Base-by-base conservation (phyloP, 805 yeast species). In the Schwanniomyces sp. region DNA sequence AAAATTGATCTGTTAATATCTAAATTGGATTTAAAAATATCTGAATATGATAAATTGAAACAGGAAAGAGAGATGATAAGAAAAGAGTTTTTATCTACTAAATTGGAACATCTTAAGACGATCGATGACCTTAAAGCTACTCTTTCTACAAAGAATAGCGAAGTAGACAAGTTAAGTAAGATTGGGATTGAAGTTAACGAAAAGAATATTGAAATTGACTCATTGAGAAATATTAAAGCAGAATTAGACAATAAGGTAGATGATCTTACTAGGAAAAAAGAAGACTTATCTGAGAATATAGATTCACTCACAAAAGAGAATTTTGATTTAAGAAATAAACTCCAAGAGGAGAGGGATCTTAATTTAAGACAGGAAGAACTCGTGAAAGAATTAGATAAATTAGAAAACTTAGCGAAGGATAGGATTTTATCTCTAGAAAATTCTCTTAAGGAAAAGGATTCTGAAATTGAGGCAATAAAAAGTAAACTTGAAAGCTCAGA, bases 381-480 rank as follows among this genome's bases (percentile, higher is more conserved):
- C n/a, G 51, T 58, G 21, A 52, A 54, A 21, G 64, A 61, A 38
- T 52, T 60, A 43, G 64, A 62, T 24, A 57, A 59, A 34, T 49
- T 55, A 44, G 62, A 55, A 36, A 53, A 50, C 28, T 46, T 59
- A 34, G 64, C 63, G 7, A 58, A 58, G 39, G 58, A 54, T 36
- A 56, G 57, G 37, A 61, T 59, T 12, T 28, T 36, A 18, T 50
- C 44, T 17, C 54, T 61, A 29, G 63, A 62, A 45, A 45, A 41
- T 30, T 53, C 44, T 43, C 53, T 41, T 47, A 50, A 24, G 59
- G 58, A 34, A 53, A 56, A 37, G 39, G 43, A 27, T 10, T 40
- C 47, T 12, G 48, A 44, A 32, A 16, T 36, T 18, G 28, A 30
- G n/a, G 11, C 26, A n/a, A 16, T 45, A 17, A 21, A 25, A 14